Base-by-base conservation (phyloP, 306 rosid species). In the Gastrolobium bilobum region DNA sequence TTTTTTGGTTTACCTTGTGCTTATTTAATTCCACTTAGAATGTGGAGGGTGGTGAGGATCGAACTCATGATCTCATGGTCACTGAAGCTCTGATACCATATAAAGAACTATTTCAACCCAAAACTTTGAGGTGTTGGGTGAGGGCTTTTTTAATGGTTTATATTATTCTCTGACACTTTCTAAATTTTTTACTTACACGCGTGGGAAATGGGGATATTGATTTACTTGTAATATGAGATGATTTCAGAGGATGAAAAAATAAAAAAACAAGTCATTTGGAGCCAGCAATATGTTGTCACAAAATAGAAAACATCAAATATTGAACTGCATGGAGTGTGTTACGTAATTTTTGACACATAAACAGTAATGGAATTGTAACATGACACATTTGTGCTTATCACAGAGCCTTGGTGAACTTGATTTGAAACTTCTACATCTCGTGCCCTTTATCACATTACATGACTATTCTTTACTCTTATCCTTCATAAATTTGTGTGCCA, bases 401-500 rank as follows among this genome's bases (percentile, higher is more conserved):
- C 6, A 43, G 40, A 38, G 4, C 13, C 52, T 75, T 59, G 43
- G 47, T 59, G 52, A 60, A 48, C 63, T 26, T 50, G 77, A 60
- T 82, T 73, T 39, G 66, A 57, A 77, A 52, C 38, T 67, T 76
- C 15, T 10, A 52, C 59, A 48, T 74, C 7, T 60, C 10, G 10
- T 44, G 9, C 35, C 71, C 9, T 63, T 69, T 9, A 37, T 33
- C 14, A 58, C 64, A 39, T 73, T 56, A 47, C 54, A 56, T 33
- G 58, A 64, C 40, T 64, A 14, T 52, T 63, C 73, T 50, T 75
- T 70, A 79, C 54, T 43, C 15, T 46, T 38, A 43, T 39, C 43
- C 68, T 74, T 57, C 29, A n/a, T 72, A 34, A 61, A 71, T 75
- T 42, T 68, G 15, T 63, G 33, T 68, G 37, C 40, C 54, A 71